Conservation (phyloP, 2,329 filamentous ascomycete genomes). For the Penicillium sp. region DNA sequence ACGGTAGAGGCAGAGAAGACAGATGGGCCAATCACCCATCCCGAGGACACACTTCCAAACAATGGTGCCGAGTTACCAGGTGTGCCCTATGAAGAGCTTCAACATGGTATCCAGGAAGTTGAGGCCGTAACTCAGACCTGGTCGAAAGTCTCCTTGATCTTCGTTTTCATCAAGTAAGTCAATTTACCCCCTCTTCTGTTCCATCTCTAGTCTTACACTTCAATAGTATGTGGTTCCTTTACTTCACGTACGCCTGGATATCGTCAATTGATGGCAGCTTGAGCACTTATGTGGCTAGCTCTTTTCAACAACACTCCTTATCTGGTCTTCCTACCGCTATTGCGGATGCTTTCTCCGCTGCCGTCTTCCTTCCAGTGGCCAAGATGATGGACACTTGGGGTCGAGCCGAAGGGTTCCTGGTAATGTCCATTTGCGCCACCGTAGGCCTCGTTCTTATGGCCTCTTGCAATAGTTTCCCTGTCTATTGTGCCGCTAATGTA, state of each 20-base stretch:
- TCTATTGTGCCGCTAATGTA: constrained; percentile 55
- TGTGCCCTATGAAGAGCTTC: constrained; percentile 20
- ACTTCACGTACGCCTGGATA: constrained; percentile 19
- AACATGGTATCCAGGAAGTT: constrained; percentile 45
- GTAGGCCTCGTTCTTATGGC: constrained; percentile 61
- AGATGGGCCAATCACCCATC: not conserved
- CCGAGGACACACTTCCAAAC: constrained; percentile 4
- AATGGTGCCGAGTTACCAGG: constrained; percentile 6
- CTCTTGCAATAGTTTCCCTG: constrained; percentile 55
- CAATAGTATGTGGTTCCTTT: constrained; percentile 21
- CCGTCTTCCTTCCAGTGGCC: constrained; percentile 59
- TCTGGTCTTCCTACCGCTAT: constrained; percentile 42
- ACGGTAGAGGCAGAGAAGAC: not conserved
- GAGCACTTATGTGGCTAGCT: constrained; percentile 18
- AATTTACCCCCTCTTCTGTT: not conserved
- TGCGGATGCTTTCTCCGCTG: constrained; percentile 49
- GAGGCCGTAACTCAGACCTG: constrained; percentile 47
- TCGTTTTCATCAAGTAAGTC: constrained; percentile 16
- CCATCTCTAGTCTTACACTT: not conserved
- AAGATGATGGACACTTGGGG: constrained; percentile 64
- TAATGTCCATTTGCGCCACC: constrained; percentile 48
- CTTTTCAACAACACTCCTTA: constrained; percentile 13
- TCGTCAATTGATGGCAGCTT: constrained; percentile 13
- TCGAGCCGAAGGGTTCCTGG: constrained; percentile 55
- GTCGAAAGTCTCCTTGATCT: constrained; percentile 32